Evolutionary conservation across 176 grass and related monocot species (phyloP).

Genomic region (Musa troglodytarum): DNA sequence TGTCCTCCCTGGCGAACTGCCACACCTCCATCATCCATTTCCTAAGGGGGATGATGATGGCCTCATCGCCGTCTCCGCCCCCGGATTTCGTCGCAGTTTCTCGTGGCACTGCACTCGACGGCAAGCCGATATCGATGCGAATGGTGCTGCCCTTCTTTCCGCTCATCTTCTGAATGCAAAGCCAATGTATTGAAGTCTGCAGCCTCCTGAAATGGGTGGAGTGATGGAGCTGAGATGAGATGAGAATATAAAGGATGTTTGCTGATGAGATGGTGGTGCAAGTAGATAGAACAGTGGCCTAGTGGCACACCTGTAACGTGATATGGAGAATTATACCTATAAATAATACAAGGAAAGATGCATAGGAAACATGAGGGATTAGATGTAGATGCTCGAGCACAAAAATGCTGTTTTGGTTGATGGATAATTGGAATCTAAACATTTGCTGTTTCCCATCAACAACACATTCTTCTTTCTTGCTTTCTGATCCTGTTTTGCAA

Average conservation of each 20-base stretch:
- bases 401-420: not conserved
- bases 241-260: not conserved
- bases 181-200: not conserved
- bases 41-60: slow-evolving; percentile 22
- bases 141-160: slow-evolving; percentile 62
- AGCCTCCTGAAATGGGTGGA: not conserved
- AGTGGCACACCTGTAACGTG: not conserved
- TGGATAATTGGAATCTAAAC: slow-evolving; percentile 5
- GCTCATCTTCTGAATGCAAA: slow-evolving; percentile 43
- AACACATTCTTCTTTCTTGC: not conserved
- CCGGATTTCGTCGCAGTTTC: slow-evolving; percentile 31
- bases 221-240: not conserved
- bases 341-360: slow-evolving; percentile 14
- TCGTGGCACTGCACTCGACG: not conserved
- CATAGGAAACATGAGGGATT: not conserved
- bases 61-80: not conserved
- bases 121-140: slow-evolving; percentile 45
- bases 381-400: slow-evolving; percentile 3
- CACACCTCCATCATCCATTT: slow-evolving; percentile 62
- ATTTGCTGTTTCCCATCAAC: not conserved
- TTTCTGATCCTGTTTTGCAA: no score
- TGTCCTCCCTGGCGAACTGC: slow-evolving; percentile 59
- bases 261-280: not conserved
- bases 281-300: slow-evolving; percentile 1
- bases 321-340: slow-evolving; percentile 3